A percentile compares a stretch with the other conserved stretches of the same genome.
These are phyloP conservation scores for Darksidea phi DNA, from an alignment of 495 filamentous ascomycete genomes.

Conservation along the genomic window DNA sequence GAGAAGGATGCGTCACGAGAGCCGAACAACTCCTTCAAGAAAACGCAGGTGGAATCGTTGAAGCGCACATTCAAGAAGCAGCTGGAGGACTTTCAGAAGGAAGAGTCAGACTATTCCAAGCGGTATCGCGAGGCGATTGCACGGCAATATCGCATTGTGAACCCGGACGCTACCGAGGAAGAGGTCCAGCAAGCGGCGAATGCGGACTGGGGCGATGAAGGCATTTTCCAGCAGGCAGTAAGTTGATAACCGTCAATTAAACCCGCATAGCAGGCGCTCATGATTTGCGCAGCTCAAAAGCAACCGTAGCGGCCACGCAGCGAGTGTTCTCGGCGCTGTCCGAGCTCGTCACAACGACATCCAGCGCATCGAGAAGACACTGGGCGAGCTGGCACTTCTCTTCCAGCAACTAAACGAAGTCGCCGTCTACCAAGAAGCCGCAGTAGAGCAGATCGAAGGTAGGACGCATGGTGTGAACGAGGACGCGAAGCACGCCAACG, in stretches of 20 bases:
- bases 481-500: slow-evolving; percentile 60
- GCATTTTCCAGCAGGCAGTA: slow-evolving; percentile 75
- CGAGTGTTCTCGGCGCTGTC: slow-evolving; percentile 65
- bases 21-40: slow-evolving; percentile 56
- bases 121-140: slow-evolving; percentile 69
- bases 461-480: slow-evolving; percentile 56
- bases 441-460: slow-evolving; percentile 54
- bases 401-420: slow-evolving; percentile 67
- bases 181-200: slow-evolving; percentile 64
- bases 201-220: slow-evolving; percentile 69
- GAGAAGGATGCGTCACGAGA: slow-evolving; percentile 62
- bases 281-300: slow-evolving; percentile 56
- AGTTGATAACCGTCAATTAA: slow-evolving; percentile 33
- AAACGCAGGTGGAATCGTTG: slow-evolving; percentile 60
- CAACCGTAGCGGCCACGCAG: slow-evolving; percentile 64
- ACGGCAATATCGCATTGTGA: slow-evolving; percentile 73
- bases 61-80: slow-evolving; percentile 64
- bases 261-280: not conserved
- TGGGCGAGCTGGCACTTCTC: slow-evolving; percentile 62
- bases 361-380: slow-evolving; percentile 65
- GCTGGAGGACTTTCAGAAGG: slow-evolving; percentile 61
- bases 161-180: slow-evolving; percentile 64
- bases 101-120: slow-evolving; percentile 63
- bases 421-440: slow-evolving; percentile 61
- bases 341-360: slow-evolving; percentile 76